Evolutionary conservation across 1,139 yeast genomes (phyloP).

Genomic region (Chernovozyma aurita): DNA sequence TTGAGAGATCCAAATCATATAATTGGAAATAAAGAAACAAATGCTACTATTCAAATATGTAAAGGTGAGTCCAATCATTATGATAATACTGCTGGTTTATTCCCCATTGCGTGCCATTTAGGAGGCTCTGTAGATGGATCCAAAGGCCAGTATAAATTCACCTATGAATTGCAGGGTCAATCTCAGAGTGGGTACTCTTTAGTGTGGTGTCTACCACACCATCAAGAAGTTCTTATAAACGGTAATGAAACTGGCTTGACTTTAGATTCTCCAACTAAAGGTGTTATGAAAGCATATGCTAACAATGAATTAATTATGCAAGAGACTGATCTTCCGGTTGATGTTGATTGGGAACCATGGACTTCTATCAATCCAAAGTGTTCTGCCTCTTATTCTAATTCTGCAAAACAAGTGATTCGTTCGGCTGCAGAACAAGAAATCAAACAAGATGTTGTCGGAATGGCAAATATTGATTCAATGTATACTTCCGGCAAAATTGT

Average conservation of each 20-base stretch:
- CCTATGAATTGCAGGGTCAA: constrained; percentile 24
- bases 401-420: constrained; percentile 35
- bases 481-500: constrained; percentile 71
- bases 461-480: constrained; percentile 68
- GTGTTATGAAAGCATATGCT: constrained; percentile 56
- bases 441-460: constrained; percentile 48
- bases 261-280: constrained; percentile 67
- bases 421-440: constrained; percentile 51
- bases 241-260: constrained; percentile 28
- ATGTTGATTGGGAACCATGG: constrained; percentile 58
- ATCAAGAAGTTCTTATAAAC: constrained; percentile 41
- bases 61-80: constrained; percentile 40
- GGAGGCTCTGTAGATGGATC: constrained; percentile 23
- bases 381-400: constrained; percentile 31
- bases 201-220: constrained; percentile 67
- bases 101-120: constrained; percentile 20
- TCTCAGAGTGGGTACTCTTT: constrained; percentile 29
- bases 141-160: constrained; percentile 26
- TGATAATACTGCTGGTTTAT: constrained; percentile 49
- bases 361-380: constrained; percentile 32
- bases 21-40: constrained; percentile 30
- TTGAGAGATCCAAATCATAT: constrained; percentile 51
- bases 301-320: constrained; percentile 50
- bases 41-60: constrained; percentile 40
- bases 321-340: constrained; percentile 40